Base-by-base conservation (phyloP, 176 grass and related monocot species). In the Saccharum officinarum region DNA sequence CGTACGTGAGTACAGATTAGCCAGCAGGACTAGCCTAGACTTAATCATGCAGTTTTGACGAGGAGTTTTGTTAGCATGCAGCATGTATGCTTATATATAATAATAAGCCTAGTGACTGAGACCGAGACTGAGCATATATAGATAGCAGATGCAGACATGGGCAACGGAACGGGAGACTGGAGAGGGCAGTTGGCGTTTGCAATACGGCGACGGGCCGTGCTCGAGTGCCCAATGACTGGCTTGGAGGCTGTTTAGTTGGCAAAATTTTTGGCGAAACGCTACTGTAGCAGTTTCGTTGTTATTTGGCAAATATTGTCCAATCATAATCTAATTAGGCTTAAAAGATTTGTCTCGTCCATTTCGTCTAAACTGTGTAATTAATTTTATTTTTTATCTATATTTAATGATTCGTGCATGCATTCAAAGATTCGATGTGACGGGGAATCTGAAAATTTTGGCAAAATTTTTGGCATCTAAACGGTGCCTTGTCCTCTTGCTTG, bases 191-290 rank as follows among this genome's bases (percentile, higher is more conserved):
- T 69, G 74, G 73, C 62, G 14, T 55, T 8, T 8, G 50, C 50
- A 55, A 50, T 50, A 50, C 47, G 1, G 15, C 50, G 30, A 80
- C 76, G 71, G 80, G 28, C 52, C 73, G 66, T 72, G 80, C 26
- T 74, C 71, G 30, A 80, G 78, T 78, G 80, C 37, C 26, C 66
- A 84, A 88, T 84, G 57, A 88, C 78, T 28, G 67, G 10, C 33
- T 2, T n/a, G n/a, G n/a, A n/a, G n/a, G n/a, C n/a, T n/a, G n/a
- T n/a, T n/a, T n/a, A n/a, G n/a, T n/a, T n/a, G n/a, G n/a, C n/a
- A n/a, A n/a, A n/a, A n/a, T n/a, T n/a, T n/a, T n/a, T n/a, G n/a
- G n/a, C n/a, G n/a, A n/a, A n/a, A n/a, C n/a, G n/a, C n/a, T n/a
- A n/a, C n/a, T n/a, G n/a, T n/a, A n/a, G n/a, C n/a, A n/a, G n/a